Conservation (phyloP, 2,329 filamentous ascomycete genomes). For the Dactylellina parvicollis region DNA sequence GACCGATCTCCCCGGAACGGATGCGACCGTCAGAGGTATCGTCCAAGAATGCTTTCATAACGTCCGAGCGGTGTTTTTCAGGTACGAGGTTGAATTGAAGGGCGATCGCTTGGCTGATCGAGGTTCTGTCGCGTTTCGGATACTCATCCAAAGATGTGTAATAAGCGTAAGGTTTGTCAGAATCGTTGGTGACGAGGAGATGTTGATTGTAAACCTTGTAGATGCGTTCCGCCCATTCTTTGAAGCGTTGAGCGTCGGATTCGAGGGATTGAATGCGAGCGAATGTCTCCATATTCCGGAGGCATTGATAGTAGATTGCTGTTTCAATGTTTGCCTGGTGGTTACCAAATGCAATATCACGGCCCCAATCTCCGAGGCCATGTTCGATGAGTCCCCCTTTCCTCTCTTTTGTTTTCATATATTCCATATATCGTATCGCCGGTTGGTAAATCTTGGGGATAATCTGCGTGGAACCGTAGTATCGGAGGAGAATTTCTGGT, state of each 20-base stretch:
- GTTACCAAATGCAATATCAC: slow-evolving; percentile 63
- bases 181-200: slow-evolving; percentile 60
- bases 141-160: slow-evolving; percentile 61
- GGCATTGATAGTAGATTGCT: slow-evolving; percentile 63
- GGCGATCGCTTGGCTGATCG: slow-evolving; percentile 62
- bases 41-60: slow-evolving; percentile 59
- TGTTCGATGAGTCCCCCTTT: slow-evolving; percentile 63
- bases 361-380: slow-evolving; percentile 64
- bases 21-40: slow-evolving; percentile 59
- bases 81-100: slow-evolving; percentile 61
- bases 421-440: slow-evolving; percentile 63
- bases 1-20: slow-evolving; percentile 63
- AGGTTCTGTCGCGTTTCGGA: slow-evolving; percentile 60
- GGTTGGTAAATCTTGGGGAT: slow-evolving; percentile 61
- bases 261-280: slow-evolving; percentile 59
- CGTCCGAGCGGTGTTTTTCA: slow-evolving; percentile 55
- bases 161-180: slow-evolving; percentile 60
- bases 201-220: slow-evolving; percentile 60
- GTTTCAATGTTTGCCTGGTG: slow-evolving; percentile 65
- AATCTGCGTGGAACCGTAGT: slow-evolving; percentile 62
- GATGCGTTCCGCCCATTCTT: slow-evolving; percentile 59
- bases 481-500: slow-evolving; percentile 61
- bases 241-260: slow-evolving; percentile 58
- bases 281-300: slow-evolving; percentile 61
- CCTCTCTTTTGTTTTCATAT: slow-evolving; percentile 62